phyloP scores from a whole-genome alignment of 1,139 yeast species.

The Diutina pseudorugosa region DNA sequence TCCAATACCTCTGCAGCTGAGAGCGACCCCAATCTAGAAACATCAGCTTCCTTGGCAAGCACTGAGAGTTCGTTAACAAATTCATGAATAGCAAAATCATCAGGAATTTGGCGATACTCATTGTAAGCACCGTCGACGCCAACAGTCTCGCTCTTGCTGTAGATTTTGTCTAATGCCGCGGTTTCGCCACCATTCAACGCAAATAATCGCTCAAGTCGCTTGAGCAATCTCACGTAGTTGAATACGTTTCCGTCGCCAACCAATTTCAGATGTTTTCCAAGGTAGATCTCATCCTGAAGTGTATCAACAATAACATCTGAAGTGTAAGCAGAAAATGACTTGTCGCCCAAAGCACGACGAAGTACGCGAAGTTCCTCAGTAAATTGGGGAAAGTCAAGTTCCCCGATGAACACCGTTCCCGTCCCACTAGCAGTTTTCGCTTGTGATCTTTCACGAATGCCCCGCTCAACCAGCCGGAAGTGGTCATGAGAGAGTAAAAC shows the following conservation, averaged over 20 bases:
- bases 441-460: conserved; percentile 8
- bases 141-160: background rate
- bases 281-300: background rate
- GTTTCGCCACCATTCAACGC: conserved; percentile 13
- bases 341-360: background rate
- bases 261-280: background rate
- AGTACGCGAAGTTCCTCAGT: background rate
- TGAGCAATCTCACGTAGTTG: conserved; percentile 9
- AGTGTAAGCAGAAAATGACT: background rate
- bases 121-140: background rate
- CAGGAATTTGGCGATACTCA: conserved; percentile 25
- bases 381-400: background rate
- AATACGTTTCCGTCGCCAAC: background rate
- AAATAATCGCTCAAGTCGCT: conserved; percentile 10
- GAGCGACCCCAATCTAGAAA: background rate
- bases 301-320: background rate
- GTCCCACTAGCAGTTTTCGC: too few relatives aligned
- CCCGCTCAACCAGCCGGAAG: conserved; percentile 15
- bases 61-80: conserved; percentile 20
- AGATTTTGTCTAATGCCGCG: conserved; percentile 7
- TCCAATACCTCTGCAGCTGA: conserved; percentile 9
- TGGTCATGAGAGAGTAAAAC: conserved; percentile 16
- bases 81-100: conserved; percentile 24
- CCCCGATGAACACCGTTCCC: conserved; percentile 4
- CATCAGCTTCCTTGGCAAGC: conserved; percentile 14